Evolutionary conservation across 148 eudicot genomes (phyloP), one percentile per base, ranked within the genome.

Genomic region (Heliosperma pusillum): DNA sequence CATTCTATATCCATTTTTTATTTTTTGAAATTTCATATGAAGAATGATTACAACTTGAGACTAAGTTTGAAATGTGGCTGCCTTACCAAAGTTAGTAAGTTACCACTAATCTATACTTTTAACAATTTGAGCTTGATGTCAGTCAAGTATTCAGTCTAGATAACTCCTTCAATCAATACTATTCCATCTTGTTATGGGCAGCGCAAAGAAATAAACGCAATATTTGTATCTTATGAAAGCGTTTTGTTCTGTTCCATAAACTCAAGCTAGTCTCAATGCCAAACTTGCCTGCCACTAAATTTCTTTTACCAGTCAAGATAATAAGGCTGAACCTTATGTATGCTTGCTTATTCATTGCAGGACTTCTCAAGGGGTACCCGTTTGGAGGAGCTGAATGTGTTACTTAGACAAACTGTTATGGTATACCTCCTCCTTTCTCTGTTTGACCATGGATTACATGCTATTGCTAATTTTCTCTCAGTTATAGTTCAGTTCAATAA

Each of bases 391-490:
- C 80, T 96, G 79, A 90, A 93, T 80, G 83, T 96, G 50, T 79
- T 96, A 72, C 87, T 96, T 66, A 91, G 82, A 84, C 97, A 90
- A 85, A 88, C 92, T 85, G 90, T 96, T 72, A 96, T 96, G 99
- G 99, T 87, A 40, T 50, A 79, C 66, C 74, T 47, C 73, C 74
- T 47, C 71, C 56, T 16, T 60, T 67, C 55, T 73, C 69, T 77
- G 16, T 66, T 62, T 75, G 22, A 33, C 21, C 62, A 61, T 74
- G 66, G 40, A 36, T 40, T 65, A 66, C 53, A 52, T 70, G 73
- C 63, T 61, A 61, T 9, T 72, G 77, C 63, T 72, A 67, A 5
- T 66, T 65, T 76, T 50, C 27, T 15, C 44, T 22, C 29, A 5
- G 16, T 44, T 22, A 9, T 47, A 12, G n/a, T 60, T 44, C 60